Percentiles rank a stretch among this genome's conserved stretches.
Evolutionary conservation across 345 rosid species (phyloP).

Genomic region (Eucalyptus tenuipes): DNA sequence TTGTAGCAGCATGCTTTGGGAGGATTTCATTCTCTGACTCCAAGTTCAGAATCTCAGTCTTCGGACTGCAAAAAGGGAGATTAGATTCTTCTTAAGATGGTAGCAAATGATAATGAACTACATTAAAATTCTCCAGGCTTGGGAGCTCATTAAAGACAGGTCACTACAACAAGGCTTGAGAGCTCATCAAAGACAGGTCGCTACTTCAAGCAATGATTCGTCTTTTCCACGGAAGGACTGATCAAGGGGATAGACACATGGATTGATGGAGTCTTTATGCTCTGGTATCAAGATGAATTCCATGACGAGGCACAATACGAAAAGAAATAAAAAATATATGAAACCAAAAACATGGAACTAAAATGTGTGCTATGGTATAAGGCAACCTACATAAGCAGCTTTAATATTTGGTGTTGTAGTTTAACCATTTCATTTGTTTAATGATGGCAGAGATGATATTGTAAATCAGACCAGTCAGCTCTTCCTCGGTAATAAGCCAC

Average conservation of each 20-base stretch:
- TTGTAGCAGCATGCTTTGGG: conserved; percentile 6
- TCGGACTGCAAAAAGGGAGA: conserved; percentile 18
- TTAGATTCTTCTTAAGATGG: neutral
- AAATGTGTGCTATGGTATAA: neutral
- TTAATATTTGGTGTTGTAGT: neutral
- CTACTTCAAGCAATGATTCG: neutral
- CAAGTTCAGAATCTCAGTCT: conserved; percentile 21
- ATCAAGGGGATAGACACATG: neutral
- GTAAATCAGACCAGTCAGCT: neutral
- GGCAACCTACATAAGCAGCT: neutral
- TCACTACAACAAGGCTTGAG: neutral
- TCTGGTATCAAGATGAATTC: neutral
- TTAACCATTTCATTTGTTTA: neutral
- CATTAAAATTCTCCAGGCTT: neutral
- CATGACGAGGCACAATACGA: neutral
- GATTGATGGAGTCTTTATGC: neutral
- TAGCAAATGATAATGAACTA: neutral
- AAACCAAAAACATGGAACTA: neutral
- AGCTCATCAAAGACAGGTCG: neutral
- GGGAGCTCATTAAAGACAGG: neutral
- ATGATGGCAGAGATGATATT: neutral
- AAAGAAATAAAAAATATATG: neutral
- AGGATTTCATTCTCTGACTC: conserved; percentile 45
- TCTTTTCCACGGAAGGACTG: neutral
- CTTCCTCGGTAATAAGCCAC: neutral